These are phyloP conservation scores for Colletotrichum chrysophilum DNA, from an alignment of 2,329 filamentous ascomycete species.

Conservation along the genomic window DNA sequence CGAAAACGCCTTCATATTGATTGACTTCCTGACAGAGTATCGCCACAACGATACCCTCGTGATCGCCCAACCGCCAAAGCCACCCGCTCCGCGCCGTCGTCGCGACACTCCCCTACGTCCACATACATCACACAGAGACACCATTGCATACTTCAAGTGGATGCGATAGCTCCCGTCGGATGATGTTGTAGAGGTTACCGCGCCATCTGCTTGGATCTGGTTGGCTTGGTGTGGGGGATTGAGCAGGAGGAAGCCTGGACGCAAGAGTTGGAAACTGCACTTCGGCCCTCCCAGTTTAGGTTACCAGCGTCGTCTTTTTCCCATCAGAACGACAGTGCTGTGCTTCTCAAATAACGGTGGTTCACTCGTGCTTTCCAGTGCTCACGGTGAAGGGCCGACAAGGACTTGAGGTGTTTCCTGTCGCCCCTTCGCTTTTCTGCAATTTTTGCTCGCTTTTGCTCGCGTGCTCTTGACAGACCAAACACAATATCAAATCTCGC, in stretches of 20 bases:
- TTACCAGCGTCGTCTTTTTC: constrained; percentile 13
- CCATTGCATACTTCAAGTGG: not conserved
- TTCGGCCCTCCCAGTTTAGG: constrained; percentile 18
- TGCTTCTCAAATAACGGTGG: constrained; percentile 20
- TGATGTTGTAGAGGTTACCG: constrained; percentile 10
- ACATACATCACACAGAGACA: not conserved
- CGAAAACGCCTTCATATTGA: not conserved
- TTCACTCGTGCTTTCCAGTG: constrained; percentile 18
- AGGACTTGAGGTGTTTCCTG: constrained; percentile 5
- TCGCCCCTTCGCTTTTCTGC: not conserved
- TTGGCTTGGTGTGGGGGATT: constrained; percentile 20
- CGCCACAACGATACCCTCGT: not conserved
- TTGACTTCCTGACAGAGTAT: not conserved
- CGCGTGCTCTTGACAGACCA: constrained; percentile 20
- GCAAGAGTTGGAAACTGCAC: constrained; percentile 20
- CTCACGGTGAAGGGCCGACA: constrained; percentile 10
- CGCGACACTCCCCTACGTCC: constrained; percentile 1
- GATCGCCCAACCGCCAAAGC: constrained; percentile 4
- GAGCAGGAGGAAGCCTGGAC: constrained; percentile 13
- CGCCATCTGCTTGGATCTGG: constrained; percentile 21
- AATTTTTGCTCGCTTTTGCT: constrained; percentile 3
- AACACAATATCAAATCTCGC: not conserved
- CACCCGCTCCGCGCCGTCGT: not conserved
- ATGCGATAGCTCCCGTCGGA: constrained; percentile 14
- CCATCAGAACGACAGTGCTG: not conserved